A percentile compares a stretch with the other conserved stretches of the same genome.
phyloP scores from a whole-genome alignment of 768 basidiomycete species.

The Calocybe indica region DNA sequence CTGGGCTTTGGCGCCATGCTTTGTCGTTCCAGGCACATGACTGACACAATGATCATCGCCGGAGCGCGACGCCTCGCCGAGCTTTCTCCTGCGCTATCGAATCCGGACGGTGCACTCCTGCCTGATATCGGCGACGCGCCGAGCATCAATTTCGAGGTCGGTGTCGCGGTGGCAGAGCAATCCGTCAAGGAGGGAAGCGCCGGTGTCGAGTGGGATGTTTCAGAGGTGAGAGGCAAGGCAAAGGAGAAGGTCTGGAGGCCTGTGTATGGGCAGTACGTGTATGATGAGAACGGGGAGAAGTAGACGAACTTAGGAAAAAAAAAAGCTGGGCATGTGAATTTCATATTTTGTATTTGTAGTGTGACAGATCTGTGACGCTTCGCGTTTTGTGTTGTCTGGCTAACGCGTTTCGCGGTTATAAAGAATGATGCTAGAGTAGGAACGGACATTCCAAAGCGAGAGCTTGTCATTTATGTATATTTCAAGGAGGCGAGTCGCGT shows the following conservation, averaged over 20 bases:
- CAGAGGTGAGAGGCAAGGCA: slow-evolving; percentile 48
- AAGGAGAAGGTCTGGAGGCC: slow-evolving; percentile 56
- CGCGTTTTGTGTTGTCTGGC: too few relatives aligned
- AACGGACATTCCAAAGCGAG: too few relatives aligned
- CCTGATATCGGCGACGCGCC: slow-evolving; percentile 77
- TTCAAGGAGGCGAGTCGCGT: too few relatives aligned
- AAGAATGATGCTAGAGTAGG: too few relatives aligned
- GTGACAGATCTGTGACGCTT: too few relatives aligned
- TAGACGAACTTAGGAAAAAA: too few relatives aligned
- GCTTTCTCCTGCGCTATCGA: slow-evolving; percentile 67
- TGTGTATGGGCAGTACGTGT: slow-evolving; percentile 58
- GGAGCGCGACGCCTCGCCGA: slow-evolving; percentile 70
- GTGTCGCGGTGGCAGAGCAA: slow-evolving; percentile 72
- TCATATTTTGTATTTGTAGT: too few relatives aligned
- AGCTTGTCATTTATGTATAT: too few relatives aligned
- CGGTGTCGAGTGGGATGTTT: slow-evolving; percentile 50
- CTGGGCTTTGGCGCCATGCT: slow-evolving; percentile 79
- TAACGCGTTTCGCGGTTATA: too few relatives aligned
- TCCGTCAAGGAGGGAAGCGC: slow-evolving; percentile 70
- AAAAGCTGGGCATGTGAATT: too few relatives aligned
- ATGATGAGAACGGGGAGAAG: slow-evolving; percentile 47
- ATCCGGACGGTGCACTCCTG: slow-evolving; percentile 66
- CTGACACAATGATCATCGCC: slow-evolving; percentile 86
- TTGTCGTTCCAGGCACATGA: slow-evolving; percentile 53
- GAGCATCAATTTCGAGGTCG: slow-evolving; percentile 73